Evolutionary conservation across 441 rosid genomes (phyloP), one percentile per base, ranked within the genome.

Genomic region (Breynia disticha): DNA sequence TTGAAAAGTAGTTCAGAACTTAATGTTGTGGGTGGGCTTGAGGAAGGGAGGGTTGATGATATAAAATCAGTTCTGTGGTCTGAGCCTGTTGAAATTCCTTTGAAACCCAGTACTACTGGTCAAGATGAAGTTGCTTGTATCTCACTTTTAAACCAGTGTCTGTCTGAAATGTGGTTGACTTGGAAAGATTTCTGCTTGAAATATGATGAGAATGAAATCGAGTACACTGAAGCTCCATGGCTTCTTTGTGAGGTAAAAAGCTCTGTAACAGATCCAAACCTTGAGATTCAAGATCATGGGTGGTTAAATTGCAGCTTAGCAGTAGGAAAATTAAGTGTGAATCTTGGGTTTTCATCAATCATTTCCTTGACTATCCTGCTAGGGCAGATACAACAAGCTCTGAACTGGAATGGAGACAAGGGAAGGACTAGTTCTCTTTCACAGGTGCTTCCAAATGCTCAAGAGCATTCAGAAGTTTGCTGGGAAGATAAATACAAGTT

Each of bases 111-210:
- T 56, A 67, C 60, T 20, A 38, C 42, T 54, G 73, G 60, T 69
- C 71, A 56, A 52, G 66, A 54, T 64, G 77, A 78, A 59, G 74
- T 59, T 67, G 61, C 57, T 54, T 46, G 60, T 55, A 52, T 52
- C 24, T 54, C 75, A 54, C 69, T 48, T 72, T 64, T 87, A 53
- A 75, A 70, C 67, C 65, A 62, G 19, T 71, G 72, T 64, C 35
- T 87, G 44, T 76, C 76, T 56, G 85, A 85, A 56, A 75, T 82
- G 82, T 82, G 87, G 82, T 56, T 62, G 66, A 77, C 59, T 70
- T 87, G 95, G 98, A 70, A 72, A 64, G 73, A 48, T 42, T 52
- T 55, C 64, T 60, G 65, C 66, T 16, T 59, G 41, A 72, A 72
- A 61, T 74, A 77, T 57, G 85, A 79, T 64, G 83, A 70, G 38